Conservation (phyloP, 1,139 yeast genomes). For the Debaryomycetaceae sp. region DNA sequence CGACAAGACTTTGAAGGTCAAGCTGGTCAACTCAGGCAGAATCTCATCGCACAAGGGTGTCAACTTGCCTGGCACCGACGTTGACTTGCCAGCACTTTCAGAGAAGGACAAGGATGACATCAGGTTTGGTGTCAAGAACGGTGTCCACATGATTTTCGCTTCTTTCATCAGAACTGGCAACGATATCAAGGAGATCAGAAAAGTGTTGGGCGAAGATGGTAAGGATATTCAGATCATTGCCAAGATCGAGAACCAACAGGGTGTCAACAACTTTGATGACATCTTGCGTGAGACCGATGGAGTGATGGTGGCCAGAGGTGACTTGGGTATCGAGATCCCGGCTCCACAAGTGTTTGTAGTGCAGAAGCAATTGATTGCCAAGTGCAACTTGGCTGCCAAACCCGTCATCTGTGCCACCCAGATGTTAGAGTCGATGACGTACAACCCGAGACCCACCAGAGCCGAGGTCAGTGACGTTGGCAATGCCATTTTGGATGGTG, state of each 20-base stretch:
- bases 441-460: conserved; percentile 99
- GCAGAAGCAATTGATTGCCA: conserved; percentile 98
- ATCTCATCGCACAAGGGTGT: conserved; percentile 98
- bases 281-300: conserved; percentile 94
- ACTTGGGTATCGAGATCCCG: conserved; percentile 98
- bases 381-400: conserved; percentile 98
- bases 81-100: conserved; percentile 94
- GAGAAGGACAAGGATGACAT: conserved; percentile 94
- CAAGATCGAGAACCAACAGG: conserved; percentile 99
- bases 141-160: conserved; percentile 97
- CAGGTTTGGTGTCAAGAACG: conserved; percentile 91
- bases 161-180: conserved; percentile 94
- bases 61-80: conserved; percentile 98
- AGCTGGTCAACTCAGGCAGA: conserved; percentile 89
- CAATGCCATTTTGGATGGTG: conserved; percentile 98
- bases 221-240: conserved; percentile 92
- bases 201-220: conserved; percentile 95
- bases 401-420: conserved; percentile 99
- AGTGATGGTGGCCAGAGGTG: conserved; percentile 99
- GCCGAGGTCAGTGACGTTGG: conserved; percentile 99
- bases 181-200: conserved; percentile 86
- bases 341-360: conserved; percentile 98
- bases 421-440: conserved; percentile 99
- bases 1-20: conserved; percentile 75
- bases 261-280: conserved; percentile 98